A percentile compares a stretch with the other conserved stretches of the same genome.
Evolutionary conservation across 495 filamentous ascomycete species (phyloP).

Genomic region (Penicillium manginii): DNA sequence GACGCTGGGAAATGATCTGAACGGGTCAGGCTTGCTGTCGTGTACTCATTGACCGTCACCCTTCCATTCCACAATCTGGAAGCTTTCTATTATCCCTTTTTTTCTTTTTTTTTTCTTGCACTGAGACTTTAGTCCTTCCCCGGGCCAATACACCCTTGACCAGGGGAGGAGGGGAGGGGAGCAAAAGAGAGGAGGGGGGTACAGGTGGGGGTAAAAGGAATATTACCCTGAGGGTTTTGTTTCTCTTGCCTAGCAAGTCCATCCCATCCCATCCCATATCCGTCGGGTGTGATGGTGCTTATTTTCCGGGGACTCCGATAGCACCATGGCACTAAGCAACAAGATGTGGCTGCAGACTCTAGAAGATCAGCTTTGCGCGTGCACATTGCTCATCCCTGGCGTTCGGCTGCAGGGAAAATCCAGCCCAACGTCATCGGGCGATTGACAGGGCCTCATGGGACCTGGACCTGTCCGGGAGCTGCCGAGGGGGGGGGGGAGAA

Average conservation of each 20-base stretch:
- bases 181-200: neutral
- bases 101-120: neutral
- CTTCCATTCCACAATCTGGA: neutral
- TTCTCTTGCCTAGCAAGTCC: neutral
- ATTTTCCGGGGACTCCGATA: conserved; percentile 16
- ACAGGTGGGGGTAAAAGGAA: no score
- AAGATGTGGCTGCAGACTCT: conserved; percentile 41
- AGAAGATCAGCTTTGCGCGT: conserved; percentile 25
- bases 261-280: neutral
- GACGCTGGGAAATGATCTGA: conserved; percentile 1
- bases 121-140: neutral
- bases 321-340: conserved; percentile 11
- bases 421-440: conserved; percentile 19
- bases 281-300: neutral
- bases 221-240: neutral
- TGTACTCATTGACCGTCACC: conserved; percentile 9
- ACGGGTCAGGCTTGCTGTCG: conserved; percentile 14
- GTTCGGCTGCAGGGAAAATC: conserved; percentile 26
- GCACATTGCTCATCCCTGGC: conserved; percentile 34
- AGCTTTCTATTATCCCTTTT: neutral
- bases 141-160: neutral
- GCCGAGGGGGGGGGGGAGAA: conserved; percentile 13
- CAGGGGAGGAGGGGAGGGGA: neutral
- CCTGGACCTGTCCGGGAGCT: conserved; percentile 14
- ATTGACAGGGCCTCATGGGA: conserved; percentile 13